Percentiles rank a stretch among this genome's conserved stretches.
Evolutionary conservation across 2,329 filamentous ascomycete species (phyloP).

Genomic region (Fusarium compactum): DNA sequence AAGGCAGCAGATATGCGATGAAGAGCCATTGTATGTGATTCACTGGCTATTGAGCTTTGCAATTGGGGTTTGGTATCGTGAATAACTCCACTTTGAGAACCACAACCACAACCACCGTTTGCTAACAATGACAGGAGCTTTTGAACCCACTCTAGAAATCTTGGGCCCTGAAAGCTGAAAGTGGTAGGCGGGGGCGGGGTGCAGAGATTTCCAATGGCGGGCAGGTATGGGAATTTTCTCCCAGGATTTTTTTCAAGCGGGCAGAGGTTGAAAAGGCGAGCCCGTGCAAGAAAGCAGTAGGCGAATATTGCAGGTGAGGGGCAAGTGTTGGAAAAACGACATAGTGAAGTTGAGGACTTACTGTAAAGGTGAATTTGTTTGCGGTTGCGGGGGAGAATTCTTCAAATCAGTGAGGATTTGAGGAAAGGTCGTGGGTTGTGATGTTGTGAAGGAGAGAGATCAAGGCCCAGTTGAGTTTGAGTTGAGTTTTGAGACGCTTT

Average conservation of each 20-base stretch:
- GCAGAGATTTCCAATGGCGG: slow-evolving; percentile 46
- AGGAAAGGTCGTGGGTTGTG: slow-evolving; percentile 34
- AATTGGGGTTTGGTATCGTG: slow-evolving; percentile 8
- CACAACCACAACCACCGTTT: not conserved
- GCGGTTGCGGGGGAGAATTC: slow-evolving; percentile 11
- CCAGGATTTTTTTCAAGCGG: slow-evolving; percentile 29
- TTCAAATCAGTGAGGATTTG: slow-evolving; percentile 22
- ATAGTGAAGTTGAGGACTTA: slow-evolving; percentile 12
- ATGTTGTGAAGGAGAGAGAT: slow-evolving; percentile 33
- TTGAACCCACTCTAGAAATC: slow-evolving; percentile 30
- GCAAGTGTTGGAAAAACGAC: not conserved
- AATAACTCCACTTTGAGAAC: slow-evolving; percentile 1
- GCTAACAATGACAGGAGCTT: slow-evolving; percentile 13
- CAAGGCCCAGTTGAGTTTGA: slow-evolving; percentile 9
- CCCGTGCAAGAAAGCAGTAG: slow-evolving; percentile 2
- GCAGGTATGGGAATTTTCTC: slow-evolving; percentile 30
- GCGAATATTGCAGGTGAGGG: not conserved
- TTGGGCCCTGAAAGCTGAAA: slow-evolving; percentile 36
- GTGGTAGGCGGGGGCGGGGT: slow-evolving; percentile 49
- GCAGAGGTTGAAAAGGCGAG: slow-evolving; percentile 17
- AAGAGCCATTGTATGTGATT: not conserved
- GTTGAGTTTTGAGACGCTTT: slow-evolving; percentile 36
- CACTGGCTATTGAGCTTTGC: not conserved
- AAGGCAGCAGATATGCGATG: slow-evolving; percentile 14
- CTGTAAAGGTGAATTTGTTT: slow-evolving; percentile 17